A percentile compares a stretch with the other conserved stretches of the same genome.
These are phyloP conservation scores for Dillenia turbinata DNA, from an alignment of 164 flowering plant genomes.

Conservation along the genomic window DNA sequence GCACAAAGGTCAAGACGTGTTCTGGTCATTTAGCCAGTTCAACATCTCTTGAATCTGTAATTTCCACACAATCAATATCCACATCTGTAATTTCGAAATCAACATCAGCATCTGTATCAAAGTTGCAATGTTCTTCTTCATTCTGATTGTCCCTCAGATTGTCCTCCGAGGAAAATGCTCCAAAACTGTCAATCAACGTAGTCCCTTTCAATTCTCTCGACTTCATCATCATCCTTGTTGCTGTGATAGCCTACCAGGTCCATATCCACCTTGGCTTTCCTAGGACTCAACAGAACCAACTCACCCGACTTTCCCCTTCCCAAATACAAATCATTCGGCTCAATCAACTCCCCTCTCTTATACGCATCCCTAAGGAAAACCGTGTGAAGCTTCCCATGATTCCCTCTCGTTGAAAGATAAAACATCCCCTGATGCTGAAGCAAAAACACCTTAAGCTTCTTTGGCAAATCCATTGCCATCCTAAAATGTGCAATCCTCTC, in stretches of 20 bases:
- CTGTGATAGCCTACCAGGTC: constrained; percentile 50
- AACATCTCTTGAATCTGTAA: constrained; percentile 12
- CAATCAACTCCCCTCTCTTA: constrained; percentile 68
- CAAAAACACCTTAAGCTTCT: constrained; percentile 83
- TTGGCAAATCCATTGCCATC: constrained; percentile 72
- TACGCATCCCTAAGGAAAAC: constrained; percentile 90
- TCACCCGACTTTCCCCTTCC: constrained; percentile 75
- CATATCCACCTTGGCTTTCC: constrained; percentile 47
- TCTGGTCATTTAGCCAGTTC: too few relatives aligned
- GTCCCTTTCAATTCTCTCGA: constrained; percentile 16
- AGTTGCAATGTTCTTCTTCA: constrained; percentile 15
- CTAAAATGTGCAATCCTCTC: constrained; percentile 97
- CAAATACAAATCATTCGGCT: constrained; percentile 85
- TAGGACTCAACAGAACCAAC: constrained; percentile 66
- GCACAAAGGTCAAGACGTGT: too few relatives aligned
- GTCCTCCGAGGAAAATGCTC: constrained; percentile 15
- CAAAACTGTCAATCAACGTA: constrained; percentile 19
- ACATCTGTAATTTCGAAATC: constrained; percentile 5
- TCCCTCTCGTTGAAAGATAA: constrained; percentile 90
- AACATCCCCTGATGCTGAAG: constrained; percentile 98
- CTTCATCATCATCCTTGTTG: constrained; percentile 34
- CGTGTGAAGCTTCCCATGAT: constrained; percentile 92
- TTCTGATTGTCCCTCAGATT: constrained; percentile 15
- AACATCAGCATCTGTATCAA: constrained; percentile 11
- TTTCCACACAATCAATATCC: constrained; percentile 16